Percentiles rank a stretch among this genome's conserved stretches.
Conservation (phyloP, 2,329 filamentous ascomycete species). For the Phialocephala subalpina region DNA sequence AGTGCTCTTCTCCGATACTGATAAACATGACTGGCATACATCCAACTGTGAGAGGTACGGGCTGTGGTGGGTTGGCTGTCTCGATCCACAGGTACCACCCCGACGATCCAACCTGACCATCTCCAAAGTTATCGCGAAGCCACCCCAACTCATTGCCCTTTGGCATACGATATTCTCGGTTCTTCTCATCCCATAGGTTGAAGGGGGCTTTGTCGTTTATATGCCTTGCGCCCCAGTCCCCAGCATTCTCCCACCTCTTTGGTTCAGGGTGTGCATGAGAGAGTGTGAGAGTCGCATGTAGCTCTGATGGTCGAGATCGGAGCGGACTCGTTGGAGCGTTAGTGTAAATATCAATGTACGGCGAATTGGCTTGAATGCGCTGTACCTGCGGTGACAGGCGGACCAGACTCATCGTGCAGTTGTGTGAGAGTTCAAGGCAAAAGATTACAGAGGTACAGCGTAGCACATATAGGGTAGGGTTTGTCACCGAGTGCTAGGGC, state of each 20-base stretch:
- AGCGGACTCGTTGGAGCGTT: slow-evolving; percentile 28
- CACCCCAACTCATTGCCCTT: slow-evolving; percentile 33
- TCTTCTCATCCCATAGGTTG: slow-evolving; percentile 26
- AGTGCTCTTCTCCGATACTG: slow-evolving; percentile 25
- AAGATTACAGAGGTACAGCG: slow-evolving; percentile 18
- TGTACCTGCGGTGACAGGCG: slow-evolving; percentile 30
- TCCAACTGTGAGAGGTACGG: slow-evolving; percentile 30
- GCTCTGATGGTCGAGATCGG: slow-evolving; percentile 22
- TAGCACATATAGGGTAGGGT: slow-evolving; percentile 13
- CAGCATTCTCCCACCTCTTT: slow-evolving; percentile 29
- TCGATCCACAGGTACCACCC: slow-evolving; percentile 31
- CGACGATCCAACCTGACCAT: slow-evolving; percentile 40
- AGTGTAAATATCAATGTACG: slow-evolving; percentile 30
- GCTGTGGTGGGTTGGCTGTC: slow-evolving; percentile 30
- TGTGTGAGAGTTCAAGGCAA: slow-evolving; percentile 17
- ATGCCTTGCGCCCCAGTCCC: slow-evolving; percentile 30
- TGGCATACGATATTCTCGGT: slow-evolving; percentile 24
- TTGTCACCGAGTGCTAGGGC: slow-evolving; percentile 1
- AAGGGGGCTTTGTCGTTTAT: slow-evolving; percentile 32
- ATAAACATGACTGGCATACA: slow-evolving; percentile 32
- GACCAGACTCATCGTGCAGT: slow-evolving; percentile 25
- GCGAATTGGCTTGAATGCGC: slow-evolving; percentile 25
- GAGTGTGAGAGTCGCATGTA: slow-evolving; percentile 27
- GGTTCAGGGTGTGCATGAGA: slow-evolving; percentile 26
- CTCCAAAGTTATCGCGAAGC: slow-evolving; percentile 53